phyloP scores from a whole-genome alignment of 2,329 filamentous ascomycete species.

The Cladobotryum mycophilum region DNA sequence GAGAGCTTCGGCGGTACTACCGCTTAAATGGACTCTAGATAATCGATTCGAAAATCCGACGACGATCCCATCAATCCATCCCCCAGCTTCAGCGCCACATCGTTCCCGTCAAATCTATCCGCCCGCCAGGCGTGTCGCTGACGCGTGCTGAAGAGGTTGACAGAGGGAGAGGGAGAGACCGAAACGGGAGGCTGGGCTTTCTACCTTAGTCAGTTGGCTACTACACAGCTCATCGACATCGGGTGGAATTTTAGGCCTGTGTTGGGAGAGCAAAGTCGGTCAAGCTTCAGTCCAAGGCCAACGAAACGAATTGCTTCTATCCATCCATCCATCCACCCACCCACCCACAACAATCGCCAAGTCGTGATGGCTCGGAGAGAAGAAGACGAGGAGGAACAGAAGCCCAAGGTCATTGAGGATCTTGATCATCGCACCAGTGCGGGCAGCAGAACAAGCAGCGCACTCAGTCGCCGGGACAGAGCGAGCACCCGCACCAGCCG shows the following conservation, averaged over 20 bases:
- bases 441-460: conserved; percentile 12
- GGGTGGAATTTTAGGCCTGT: background rate
- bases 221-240: too few species aligned
- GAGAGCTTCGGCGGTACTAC: too few species aligned
- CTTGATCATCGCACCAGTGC: conserved; percentile 14
- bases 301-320: background rate
- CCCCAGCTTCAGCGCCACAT: background rate
- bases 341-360: background rate
- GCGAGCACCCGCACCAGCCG: conserved; percentile 15
- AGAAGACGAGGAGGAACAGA: conserved; percentile 4
- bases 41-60: background rate
- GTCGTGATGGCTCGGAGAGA: conserved; percentile 8
- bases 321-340: background rate
- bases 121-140: conserved; percentile 10
- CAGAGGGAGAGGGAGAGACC: background rate
- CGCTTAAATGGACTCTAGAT: too few species aligned
- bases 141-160: conserved; percentile 11
- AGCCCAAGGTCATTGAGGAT: conserved; percentile 9
- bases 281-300: background rate
- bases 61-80: conserved; percentile 3
- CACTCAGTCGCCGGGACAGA: conserved; percentile 4
- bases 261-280: conserved; percentile 5
- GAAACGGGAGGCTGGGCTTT: background rate
- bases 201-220: too few species aligned
- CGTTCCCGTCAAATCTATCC: background rate